Conservation (phyloP, 176 grass and related monocot species). For the Poa annua region DNA sequence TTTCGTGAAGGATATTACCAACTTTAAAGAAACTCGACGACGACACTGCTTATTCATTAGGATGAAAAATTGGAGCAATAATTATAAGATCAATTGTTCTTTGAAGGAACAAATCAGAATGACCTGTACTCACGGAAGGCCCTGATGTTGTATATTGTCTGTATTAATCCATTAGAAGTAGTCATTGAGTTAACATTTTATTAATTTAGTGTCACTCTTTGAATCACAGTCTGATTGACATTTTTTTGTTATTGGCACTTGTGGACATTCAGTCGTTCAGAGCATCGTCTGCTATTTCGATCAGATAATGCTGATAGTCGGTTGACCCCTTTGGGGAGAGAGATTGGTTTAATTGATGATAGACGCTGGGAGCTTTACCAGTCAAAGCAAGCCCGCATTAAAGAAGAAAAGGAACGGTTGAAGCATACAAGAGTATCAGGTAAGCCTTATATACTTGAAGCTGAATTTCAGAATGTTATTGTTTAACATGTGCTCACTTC, state of each 20-base stretch:
- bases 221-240: slow-evolving; percentile 21
- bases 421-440: slow-evolving; percentile 73
- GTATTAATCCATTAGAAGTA: slow-evolving; percentile 12
- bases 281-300: slow-evolving; percentile 84
- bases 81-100: neutral
- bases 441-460: slow-evolving; percentile 31
- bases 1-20: neutral
- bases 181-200: neutral
- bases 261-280: slow-evolving; percentile 73
- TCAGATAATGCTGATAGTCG: slow-evolving; percentile 97
- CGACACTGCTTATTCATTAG: neutral
- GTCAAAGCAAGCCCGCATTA: slow-evolving; percentile 76
- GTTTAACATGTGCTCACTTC: neutral
- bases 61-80: neutral
- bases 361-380: slow-evolving; percentile 85
- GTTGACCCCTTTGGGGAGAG: slow-evolving; percentile 80
- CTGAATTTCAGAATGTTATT: slow-evolving; percentile 17
- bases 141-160: slow-evolving; percentile 11
- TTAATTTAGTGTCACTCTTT: slow-evolving; percentile 16
- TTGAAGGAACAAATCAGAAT: neutral
- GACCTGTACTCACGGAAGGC: slow-evolving; percentile 9
- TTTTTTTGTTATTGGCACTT: slow-evolving; percentile 35
- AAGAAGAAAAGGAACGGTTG: slow-evolving; percentile 80
- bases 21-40: neutral
- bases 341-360: slow-evolving; percentile 95